Evolutionary conservation across 352 stramenopile species (phyloP).

Genomic region (Pythium pectinolyticum): DNA sequence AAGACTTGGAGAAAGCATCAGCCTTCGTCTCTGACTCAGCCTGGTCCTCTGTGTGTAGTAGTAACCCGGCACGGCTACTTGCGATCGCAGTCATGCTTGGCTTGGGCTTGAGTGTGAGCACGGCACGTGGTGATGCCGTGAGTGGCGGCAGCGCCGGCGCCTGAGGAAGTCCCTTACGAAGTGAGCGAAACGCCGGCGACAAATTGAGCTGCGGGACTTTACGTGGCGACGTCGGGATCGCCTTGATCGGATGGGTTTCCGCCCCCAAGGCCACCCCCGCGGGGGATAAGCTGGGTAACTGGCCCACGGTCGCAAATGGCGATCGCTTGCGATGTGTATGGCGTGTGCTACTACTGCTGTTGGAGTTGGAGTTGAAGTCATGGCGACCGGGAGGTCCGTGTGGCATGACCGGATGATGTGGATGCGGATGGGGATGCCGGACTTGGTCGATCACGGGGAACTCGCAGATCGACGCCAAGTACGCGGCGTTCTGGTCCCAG

Average conservation of each 20-base stretch:
- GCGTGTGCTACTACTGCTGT: no score
- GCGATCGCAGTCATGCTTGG: conserved; percentile 16
- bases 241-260: conserved; percentile 71
- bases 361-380: no score
- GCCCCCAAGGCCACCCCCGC: no score
- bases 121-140: conserved; percentile 26
- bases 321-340: conserved; percentile 21
- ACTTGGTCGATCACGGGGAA: conserved; percentile 41
- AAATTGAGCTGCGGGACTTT: conserved; percentile 56
- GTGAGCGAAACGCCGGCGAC: conserved; percentile 56
- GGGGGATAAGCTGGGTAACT: conserved; percentile 22
- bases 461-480: conserved; percentile 69
- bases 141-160: conserved; percentile 62
- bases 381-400: no score
- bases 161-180: conserved; percentile 69
- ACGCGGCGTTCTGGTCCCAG: conserved; percentile 71
- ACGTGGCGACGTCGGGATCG: conserved; percentile 51
- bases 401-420: no score
- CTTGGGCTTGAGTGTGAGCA: neutral
- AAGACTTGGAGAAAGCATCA: no score
- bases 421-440: no score
- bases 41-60: neutral
- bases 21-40: no score
- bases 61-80: neutral
- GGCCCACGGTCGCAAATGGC: conserved; percentile 15